These are phyloP conservation scores for Sclerotinia borealis DNA, from an alignment of 2,329 filamentous ascomycete species.

Conservation along the genomic window DNA sequence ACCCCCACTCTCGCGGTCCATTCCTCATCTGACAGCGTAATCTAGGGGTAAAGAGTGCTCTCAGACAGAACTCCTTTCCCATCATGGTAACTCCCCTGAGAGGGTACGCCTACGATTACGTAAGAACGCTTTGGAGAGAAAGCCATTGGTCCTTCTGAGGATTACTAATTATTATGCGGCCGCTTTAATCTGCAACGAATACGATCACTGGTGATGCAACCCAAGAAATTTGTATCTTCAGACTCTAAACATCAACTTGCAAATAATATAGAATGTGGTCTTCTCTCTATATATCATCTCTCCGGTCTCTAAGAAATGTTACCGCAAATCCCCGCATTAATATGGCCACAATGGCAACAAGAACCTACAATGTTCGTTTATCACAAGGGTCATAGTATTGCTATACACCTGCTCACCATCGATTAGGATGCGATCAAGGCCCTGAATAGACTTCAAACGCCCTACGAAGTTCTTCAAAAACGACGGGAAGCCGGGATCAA, in stretches of 20 bases:
- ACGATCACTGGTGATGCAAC: not conserved
- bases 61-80: not conserved
- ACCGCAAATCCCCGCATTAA: not conserved
- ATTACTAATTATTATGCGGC: not conserved
- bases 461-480: slow-evolving; percentile 73
- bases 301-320: not conserved
- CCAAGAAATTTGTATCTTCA: not conserved
- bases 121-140: too few relatives aligned
- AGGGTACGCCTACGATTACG: not conserved
- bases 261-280: not conserved
- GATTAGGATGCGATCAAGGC: slow-evolving; percentile 73
- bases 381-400: not conserved
- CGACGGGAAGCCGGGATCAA: slow-evolving; percentile 67
- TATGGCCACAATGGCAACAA: slow-evolving; percentile 11
- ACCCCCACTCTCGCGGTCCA: not conserved
- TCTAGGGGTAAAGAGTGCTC: not conserved
- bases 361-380: slow-evolving; percentile 20
- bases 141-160: too few relatives aligned
- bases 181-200: not conserved
- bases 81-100: not conserved
- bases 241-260: not conserved
- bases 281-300: not conserved
- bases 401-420: slow-evolving; percentile 9
- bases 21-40: too few relatives aligned
- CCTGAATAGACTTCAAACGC: slow-evolving; percentile 87